Conservation (phyloP, 2,329 filamentous ascomycete species). For the Akanthomyces uredinophilus region DNA sequence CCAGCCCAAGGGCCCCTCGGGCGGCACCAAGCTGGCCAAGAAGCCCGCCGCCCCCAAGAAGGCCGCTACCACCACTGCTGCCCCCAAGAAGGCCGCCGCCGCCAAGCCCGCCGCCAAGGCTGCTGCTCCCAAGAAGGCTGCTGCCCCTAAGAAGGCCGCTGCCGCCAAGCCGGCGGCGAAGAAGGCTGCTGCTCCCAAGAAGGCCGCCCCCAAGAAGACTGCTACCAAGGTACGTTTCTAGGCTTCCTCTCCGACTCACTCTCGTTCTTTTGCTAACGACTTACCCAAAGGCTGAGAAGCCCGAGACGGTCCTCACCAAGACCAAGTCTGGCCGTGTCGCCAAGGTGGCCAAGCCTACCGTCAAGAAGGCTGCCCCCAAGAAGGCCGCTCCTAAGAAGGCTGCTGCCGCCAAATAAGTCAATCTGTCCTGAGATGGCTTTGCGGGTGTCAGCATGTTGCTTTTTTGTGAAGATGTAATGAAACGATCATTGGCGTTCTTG, state of each 20-base stretch:
- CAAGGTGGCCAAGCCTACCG: conserved; percentile 53
- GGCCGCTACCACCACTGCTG: conserved; percentile 27
- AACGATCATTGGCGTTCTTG: conserved; percentile 27
- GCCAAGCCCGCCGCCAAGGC: conserved; percentile 25
- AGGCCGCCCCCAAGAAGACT: conserved; percentile 40
- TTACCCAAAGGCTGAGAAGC: conserved; percentile 50
- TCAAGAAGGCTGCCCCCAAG: conserved; percentile 44
- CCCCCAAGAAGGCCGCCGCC: conserved; percentile 27
- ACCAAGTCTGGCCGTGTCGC: conserved; percentile 83
- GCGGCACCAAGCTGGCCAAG: conserved; percentile 89
- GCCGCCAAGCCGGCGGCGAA: conserved; percentile 14
- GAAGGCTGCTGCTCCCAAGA: conserved; percentile 34
- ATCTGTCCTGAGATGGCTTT: conserved; percentile 15
- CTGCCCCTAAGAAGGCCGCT: conserved; percentile 40
- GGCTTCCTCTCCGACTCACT: background rate
- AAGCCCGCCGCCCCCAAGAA: conserved; percentile 36
- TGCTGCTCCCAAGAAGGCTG: conserved; percentile 40
- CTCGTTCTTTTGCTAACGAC: background rate
- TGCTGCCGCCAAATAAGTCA: conserved; percentile 33
- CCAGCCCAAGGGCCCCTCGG: conserved; percentile 87
- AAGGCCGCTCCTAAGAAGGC: conserved; percentile 41
- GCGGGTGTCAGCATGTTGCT: background rate
- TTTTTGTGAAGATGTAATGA: conserved; percentile 14
- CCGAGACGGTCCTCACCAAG: conserved; percentile 63
- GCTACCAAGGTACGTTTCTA: background rate